Percentiles rank a stretch among this genome's conserved stretches.
phyloP scores from a whole-genome alignment of 257 asterid species.

The Przewalskia tangutica region DNA sequence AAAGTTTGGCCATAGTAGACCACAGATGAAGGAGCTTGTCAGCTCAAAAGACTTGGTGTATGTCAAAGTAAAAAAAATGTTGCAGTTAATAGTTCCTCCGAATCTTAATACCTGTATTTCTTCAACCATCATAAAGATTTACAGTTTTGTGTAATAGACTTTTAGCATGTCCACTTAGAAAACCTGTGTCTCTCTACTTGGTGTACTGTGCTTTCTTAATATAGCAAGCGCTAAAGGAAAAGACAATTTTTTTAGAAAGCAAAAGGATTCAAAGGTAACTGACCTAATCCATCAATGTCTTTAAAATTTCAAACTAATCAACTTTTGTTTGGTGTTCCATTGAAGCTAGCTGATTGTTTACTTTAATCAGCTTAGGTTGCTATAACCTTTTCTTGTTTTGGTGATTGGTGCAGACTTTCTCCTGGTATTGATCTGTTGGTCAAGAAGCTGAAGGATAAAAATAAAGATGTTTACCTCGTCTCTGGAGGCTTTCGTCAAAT shows the following conservation, averaged over 20 bases:
- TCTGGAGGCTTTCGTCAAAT: constrained; percentile 97
- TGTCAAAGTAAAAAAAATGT: neutral
- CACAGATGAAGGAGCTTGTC: neutral
- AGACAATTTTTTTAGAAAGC: neutral
- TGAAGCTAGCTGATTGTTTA: neutral
- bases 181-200: neutral
- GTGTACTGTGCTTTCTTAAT: neutral
- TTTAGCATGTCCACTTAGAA: neutral
- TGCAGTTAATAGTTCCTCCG: neutral
- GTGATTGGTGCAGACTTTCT: constrained; percentile 48
- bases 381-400: neutral
- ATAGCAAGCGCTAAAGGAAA: neutral
- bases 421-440: constrained; percentile 81
- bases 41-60: neutral
- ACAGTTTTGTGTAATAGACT: neutral
- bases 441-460: constrained; percentile 52
- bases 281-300: neutral
- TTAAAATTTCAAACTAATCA: neutral
- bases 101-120: neutral
- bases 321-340: neutral
- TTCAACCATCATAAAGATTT: neutral
- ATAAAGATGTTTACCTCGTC: constrained; percentile 55
- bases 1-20: neutral
- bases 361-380: neutral
- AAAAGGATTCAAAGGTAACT: neutral